Evolutionary conservation across 192 early-diverging fungal genomes (phyloP).

Genomic region (Rhizophagus prolifer): DNA sequence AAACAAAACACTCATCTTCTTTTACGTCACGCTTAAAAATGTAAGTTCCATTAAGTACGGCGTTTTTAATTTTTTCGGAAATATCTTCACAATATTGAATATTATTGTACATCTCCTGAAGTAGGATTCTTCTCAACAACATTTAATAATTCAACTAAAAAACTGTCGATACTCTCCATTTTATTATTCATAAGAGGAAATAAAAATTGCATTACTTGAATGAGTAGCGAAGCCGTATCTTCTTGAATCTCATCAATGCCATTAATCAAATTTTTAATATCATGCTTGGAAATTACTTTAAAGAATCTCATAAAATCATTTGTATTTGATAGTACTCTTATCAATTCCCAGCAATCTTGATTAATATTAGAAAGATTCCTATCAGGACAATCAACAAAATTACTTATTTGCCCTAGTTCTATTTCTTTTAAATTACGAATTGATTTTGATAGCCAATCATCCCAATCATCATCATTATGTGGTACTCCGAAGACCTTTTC

Average conservation of each 20-base stretch:
- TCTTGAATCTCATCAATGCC: constrained; percentile 29
- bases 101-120: no score
- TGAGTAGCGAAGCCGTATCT: constrained; percentile 13
- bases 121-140: no score
- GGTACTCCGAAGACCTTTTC: background rate
- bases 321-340: background rate
- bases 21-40: no score
- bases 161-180: background rate
- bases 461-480: background rate
- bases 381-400: background rate
- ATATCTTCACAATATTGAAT: background rate
- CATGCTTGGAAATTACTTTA: constrained; percentile 5
- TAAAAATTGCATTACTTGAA: constrained; percentile 30
- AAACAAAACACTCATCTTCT: no score
- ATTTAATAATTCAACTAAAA: no score
- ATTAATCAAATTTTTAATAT: no score
- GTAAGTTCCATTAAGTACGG: no score
- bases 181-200: background rate
- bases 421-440: background rate
- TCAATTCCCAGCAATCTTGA: constrained; percentile 11
- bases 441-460: no score
- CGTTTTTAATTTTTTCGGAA: constrained; percentile 14
- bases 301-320: background rate
- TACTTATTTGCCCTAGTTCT: constrained; percentile 1
- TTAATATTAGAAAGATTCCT: no score